These are phyloP conservation scores for Caloboletus firmus DNA, from an alignment of 1,284 basidiomycete species.

Conservation along the genomic window DNA sequence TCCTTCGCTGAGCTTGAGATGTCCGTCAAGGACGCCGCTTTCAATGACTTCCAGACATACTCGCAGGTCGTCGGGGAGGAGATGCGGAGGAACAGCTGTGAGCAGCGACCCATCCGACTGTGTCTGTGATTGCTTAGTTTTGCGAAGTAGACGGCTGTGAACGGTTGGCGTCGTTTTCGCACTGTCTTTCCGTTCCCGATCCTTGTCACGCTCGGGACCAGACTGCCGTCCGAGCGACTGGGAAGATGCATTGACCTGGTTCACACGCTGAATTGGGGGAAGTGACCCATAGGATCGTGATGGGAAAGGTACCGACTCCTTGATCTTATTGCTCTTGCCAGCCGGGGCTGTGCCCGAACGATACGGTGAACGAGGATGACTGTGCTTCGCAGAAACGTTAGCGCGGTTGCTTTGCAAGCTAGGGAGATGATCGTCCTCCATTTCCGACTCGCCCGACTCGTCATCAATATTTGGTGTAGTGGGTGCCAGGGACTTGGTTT, in stretches of 20 bases:
- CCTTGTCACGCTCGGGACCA: conserved; percentile 50
- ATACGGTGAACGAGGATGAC: conserved; percentile 77
- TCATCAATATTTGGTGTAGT: conserved; percentile 63
- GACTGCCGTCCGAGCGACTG: conserved; percentile 69
- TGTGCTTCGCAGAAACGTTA: conserved; percentile 51
- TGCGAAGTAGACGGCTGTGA: conserved; percentile 58
- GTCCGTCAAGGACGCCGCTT: conserved; percentile 82
- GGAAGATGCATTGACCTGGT: conserved; percentile 57
- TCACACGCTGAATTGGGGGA: conserved; percentile 58
- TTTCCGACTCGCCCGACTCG: conserved; percentile 69
- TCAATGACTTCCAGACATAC: conserved; percentile 84
- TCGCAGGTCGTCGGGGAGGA: conserved; percentile 82
- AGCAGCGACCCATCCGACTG: conserved; percentile 48
- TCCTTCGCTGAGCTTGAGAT: conserved; percentile 78
- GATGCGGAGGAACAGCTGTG: conserved; percentile 63
- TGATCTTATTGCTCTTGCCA: conserved; percentile 37
- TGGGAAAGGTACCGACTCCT: conserved; percentile 64
- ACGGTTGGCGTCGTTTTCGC: conserved; percentile 41
- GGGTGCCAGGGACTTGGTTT: conserved; percentile 42
- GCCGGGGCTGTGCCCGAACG: conserved; percentile 49
- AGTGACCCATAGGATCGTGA: conserved; percentile 79
- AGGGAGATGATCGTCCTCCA: conserved; percentile 57
- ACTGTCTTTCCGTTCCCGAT: conserved; percentile 52
- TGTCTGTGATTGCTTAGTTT: conserved; percentile 63
- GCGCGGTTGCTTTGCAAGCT: conserved; percentile 43